Evolutionary conservation across 805 yeast genomes (phyloP).

Genomic region (Kluyveromyces starmeri): DNA sequence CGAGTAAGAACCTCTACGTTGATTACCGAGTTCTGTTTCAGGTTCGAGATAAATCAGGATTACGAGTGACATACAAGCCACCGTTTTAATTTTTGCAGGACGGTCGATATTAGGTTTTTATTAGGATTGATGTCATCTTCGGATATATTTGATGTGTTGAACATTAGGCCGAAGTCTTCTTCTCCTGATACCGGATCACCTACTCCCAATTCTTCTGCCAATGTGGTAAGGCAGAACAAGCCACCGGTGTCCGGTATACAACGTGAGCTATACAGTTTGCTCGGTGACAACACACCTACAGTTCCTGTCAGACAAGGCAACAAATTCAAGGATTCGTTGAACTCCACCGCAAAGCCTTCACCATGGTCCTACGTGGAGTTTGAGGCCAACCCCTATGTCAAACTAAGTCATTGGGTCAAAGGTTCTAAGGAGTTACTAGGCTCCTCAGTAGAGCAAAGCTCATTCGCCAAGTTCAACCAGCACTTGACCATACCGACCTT

Average conservation of each 20-base stretch:
- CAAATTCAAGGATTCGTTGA: constrained; percentile 56
- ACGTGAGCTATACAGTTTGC: constrained; percentile 75
- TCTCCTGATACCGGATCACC: constrained; percentile 12
- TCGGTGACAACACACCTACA: constrained; percentile 92
- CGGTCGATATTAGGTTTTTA: too few relatives aligned
- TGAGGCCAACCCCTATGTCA: constrained; percentile 45
- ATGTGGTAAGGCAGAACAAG: constrained; percentile 11
- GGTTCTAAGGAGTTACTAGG: constrained; percentile 44
- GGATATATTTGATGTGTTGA: constrained; percentile 71
- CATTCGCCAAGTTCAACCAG: constrained; percentile 68
- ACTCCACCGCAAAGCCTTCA: constrained; percentile 52
- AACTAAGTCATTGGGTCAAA: constrained; percentile 78
- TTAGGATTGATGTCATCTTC: constrained; percentile 32
- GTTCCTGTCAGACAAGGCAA: constrained; percentile 43
- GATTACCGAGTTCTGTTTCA: too few relatives aligned
- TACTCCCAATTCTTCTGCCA: constrained; percentile 7
- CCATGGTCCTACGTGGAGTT: constrained; percentile 77
- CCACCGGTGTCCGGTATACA: constrained; percentile 59
- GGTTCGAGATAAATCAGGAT: too few relatives aligned
- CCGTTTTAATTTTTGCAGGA: too few relatives aligned
- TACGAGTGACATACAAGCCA: too few relatives aligned
- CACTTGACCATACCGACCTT: constrained; percentile 62
- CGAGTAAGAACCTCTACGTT: too few relatives aligned
- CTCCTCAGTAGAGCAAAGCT: constrained; percentile 33
- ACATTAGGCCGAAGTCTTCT: constrained; percentile 40